Evolutionary conservation across 2,329 filamentous ascomycete genomes (phyloP).

Genomic region (Blastomyces parvus): DNA sequence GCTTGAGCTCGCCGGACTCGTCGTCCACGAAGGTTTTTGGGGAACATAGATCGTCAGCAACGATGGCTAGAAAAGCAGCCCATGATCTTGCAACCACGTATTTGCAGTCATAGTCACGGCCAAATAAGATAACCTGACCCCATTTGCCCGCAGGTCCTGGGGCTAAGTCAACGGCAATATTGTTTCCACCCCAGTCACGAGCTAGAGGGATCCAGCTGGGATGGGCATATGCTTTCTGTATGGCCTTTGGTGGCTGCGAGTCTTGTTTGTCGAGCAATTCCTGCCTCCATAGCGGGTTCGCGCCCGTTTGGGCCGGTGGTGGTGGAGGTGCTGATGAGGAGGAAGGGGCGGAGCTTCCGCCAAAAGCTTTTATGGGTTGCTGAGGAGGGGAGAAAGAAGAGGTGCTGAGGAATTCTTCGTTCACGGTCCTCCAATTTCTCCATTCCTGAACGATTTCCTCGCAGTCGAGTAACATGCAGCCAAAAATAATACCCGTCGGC

Average conservation of each 20-base stretch:
- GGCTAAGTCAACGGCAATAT: slow-evolving; percentile 83
- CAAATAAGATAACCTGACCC: slow-evolving; percentile 95
- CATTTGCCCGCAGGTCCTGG: slow-evolving; percentile 83
- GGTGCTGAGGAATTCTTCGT: slow-evolving; percentile 71
- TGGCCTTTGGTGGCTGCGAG: slow-evolving; percentile 72
- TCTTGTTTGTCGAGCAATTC: slow-evolving; percentile 77
- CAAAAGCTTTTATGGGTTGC: slow-evolving; percentile 64
- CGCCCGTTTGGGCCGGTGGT: slow-evolving; percentile 44
- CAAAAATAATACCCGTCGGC: slow-evolving; percentile 87
- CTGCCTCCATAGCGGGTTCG: slow-evolving; percentile 67
- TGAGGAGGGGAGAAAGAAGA: slow-evolving; percentile 43
- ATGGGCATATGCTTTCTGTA: slow-evolving; percentile 90
- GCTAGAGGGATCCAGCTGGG: slow-evolving; percentile 92
- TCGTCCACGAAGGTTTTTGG: slow-evolving; percentile 91
- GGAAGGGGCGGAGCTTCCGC: slow-evolving; percentile 50
- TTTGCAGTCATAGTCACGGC: slow-evolving; percentile 96
- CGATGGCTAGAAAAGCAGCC: slow-evolving; percentile 71
- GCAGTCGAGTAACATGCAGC: slow-evolving; percentile 91
- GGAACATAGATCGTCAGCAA: slow-evolving; percentile 83
- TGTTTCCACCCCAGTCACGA: slow-evolving; percentile 97
- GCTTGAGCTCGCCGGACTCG: slow-evolving; percentile 79
- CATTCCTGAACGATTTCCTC: slow-evolving; percentile 98
- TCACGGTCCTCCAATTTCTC: slow-evolving; percentile 91
- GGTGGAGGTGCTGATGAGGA: slow-evolving; percentile 55
- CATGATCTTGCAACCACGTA: slow-evolving; percentile 92